These are phyloP conservation scores for Apiotrichum akiyoshidainum DNA, from an alignment of 1,284 basidiomycete genomes.

Conservation along the genomic window DNA sequence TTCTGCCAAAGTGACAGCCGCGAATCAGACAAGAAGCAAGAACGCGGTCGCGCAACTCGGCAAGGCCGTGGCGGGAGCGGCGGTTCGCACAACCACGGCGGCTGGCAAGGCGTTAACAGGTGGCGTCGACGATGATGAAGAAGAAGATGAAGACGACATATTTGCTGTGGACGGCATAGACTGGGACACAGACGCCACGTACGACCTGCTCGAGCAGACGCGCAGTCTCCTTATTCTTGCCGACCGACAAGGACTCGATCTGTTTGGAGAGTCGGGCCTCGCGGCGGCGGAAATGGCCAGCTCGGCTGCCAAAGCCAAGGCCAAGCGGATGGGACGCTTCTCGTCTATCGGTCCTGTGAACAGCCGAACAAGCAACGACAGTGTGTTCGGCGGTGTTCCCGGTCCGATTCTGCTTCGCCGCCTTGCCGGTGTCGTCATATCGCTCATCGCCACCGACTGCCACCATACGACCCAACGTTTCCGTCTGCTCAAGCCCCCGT, in stretches of 20 bases:
- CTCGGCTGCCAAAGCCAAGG: slow-evolving; percentile 20
- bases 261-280: slow-evolving; percentile 24
- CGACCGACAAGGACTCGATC: slow-evolving; percentile 32
- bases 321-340: slow-evolving; percentile 24
- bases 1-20: slow-evolving; percentile 18
- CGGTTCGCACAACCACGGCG: slow-evolving; percentile 1
- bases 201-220: slow-evolving; percentile 42
- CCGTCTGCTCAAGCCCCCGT: slow-evolving; percentile 35
- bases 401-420: slow-evolving; percentile 23
- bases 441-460: slow-evolving; percentile 31
- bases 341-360: slow-evolving; percentile 17
- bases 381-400: slow-evolving; percentile 5
- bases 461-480: slow-evolving; percentile 30
- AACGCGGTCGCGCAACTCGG: slow-evolving; percentile 23
- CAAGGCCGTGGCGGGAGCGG: slow-evolving; percentile 25
- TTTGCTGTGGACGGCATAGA: slow-evolving; percentile 26
- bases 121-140: neutral
- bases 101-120: neutral
- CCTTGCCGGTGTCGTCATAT: slow-evolving; percentile 20
- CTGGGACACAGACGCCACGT: slow-evolving; percentile 34
- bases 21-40: slow-evolving; percentile 21
- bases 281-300: slow-evolving; percentile 8
- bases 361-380: neutral
- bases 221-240: slow-evolving; percentile 36
- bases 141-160: slow-evolving; percentile 16